Percentiles rank a stretch among this genome's conserved stretches.
Evolutionary conservation across 179 eudicot genomes (phyloP).

Genomic region (Camellia oleifera): DNA sequence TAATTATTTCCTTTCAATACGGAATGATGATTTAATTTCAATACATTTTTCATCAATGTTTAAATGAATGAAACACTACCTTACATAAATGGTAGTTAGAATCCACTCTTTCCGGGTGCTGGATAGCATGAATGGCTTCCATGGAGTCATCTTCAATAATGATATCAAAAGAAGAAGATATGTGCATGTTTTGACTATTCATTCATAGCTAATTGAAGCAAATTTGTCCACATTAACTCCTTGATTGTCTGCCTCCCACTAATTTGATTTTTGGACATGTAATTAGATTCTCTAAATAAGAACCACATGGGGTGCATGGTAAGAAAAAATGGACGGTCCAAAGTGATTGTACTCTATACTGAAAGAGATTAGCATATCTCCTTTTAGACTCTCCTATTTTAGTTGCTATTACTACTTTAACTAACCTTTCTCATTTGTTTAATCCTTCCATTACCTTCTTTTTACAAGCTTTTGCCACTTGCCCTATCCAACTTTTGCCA

Average conservation of each 20-base stretch:
- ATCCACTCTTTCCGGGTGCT: too few relatives aligned
- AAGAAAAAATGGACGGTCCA: neutral
- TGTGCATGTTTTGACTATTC: too few relatives aligned
- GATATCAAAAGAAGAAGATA: neutral
- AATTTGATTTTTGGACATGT: slow-evolving; percentile 1
- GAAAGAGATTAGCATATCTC: neutral
- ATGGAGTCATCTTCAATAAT: too few relatives aligned
- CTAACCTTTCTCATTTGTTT: neutral
- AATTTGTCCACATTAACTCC: neutral
- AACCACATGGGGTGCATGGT: slow-evolving; percentile 2
- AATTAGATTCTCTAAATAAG: neutral
- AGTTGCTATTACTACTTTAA: neutral
- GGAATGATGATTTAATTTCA: too few relatives aligned
- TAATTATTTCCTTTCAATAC: too few relatives aligned
- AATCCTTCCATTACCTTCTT: neutral
- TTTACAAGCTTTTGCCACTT: neutral
- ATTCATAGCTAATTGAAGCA: neutral
- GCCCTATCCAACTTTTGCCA: neutral
- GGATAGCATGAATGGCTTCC: too few relatives aligned
- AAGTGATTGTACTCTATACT: neutral
- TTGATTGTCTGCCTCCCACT: slow-evolving; percentile 6
- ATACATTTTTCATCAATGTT: too few relatives aligned
- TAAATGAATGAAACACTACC: too few relatives aligned
- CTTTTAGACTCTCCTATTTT: neutral
- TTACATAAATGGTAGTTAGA: too few relatives aligned